phyloP scores from a whole-genome alignment of 2,329 filamentous ascomycete species.

The Colletotrichum tanaceti region DNA sequence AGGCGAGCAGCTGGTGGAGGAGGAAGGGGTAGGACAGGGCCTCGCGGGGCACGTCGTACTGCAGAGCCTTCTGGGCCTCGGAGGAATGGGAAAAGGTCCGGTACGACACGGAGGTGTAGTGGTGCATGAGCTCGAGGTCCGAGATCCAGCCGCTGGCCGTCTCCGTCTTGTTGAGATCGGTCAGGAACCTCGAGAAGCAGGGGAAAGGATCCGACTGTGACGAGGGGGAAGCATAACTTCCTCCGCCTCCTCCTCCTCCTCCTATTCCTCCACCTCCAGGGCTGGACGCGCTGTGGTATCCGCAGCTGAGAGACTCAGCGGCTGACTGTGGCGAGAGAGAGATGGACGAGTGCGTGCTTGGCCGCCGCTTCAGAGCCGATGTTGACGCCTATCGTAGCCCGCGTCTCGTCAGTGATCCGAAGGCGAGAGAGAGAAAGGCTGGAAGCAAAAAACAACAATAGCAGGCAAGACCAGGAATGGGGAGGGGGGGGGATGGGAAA shows the following conservation, averaged over 20 bases:
- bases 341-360: conserved; percentile 33
- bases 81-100: conserved; percentile 45
- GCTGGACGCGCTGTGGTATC: conserved; percentile 20
- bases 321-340: conserved; percentile 34
- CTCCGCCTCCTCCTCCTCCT: neutral
- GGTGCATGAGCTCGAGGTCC: conserved; percentile 53
- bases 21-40: conserved; percentile 47
- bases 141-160: conserved; percentile 48
- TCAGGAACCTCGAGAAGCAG: conserved; percentile 45
- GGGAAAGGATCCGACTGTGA: conserved; percentile 38
- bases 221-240: conserved; percentile 16
- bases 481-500: no score
- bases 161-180: conserved; percentile 41
- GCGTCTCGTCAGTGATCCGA: conserved; percentile 26
- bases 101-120: conserved; percentile 49
- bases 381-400: conserved; percentile 22
- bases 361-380: conserved; percentile 20
- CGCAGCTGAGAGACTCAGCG: conserved; percentile 26
- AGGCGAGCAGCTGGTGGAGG: conserved; percentile 50
- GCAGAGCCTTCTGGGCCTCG: conserved; percentile 42
- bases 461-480: neutral
- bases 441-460: neutral
- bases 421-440: conserved; percentile 14
- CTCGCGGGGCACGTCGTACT: conserved; percentile 46
- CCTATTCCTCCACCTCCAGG: conserved; percentile 2